Conservation (phyloP, 768 basidiomycete species). For the Suillus hirtellus region DNA sequence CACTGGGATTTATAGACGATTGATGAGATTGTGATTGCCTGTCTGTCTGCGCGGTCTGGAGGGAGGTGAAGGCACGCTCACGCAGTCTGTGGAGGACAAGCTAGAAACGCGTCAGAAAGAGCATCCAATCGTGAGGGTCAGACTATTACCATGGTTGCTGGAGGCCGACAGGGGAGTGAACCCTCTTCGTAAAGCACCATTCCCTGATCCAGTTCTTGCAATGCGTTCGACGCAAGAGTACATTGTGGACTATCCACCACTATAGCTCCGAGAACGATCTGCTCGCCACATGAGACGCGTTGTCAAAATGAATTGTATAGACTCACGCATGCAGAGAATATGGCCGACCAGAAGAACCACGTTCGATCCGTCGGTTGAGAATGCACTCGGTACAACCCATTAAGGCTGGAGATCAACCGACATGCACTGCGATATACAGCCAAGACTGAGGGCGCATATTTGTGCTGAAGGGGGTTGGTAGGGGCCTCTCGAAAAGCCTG, state of each 20-base stretch:
- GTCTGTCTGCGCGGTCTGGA: conserved; percentile 28
- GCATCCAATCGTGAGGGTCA: background rate
- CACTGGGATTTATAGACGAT: conserved; percentile 12
- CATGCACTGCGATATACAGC: conserved; percentile 46
- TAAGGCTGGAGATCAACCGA: conserved; percentile 41
- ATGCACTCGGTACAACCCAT: conserved; percentile 38
- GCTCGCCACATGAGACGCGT: background rate
- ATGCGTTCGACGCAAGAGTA: conserved; percentile 39
- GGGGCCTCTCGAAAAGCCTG: conserved; percentile 45
- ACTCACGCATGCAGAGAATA: conserved; percentile 52
- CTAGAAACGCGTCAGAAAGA: conserved; percentile 24
- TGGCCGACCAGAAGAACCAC: conserved; percentile 55
- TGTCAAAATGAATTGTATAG: conserved; percentile 8
- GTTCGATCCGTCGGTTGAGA: conserved; percentile 33
- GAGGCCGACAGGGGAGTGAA: conserved; percentile 39
- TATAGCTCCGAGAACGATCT: conserved; percentile 49
- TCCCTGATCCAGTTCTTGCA: conserved; percentile 39
- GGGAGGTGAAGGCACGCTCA: conserved; percentile 36
- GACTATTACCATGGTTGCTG: conserved; percentile 33
- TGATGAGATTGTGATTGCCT: background rate
- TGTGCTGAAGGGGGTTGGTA: conserved; percentile 44
- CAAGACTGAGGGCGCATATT: conserved; percentile 47
- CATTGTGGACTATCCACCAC: conserved; percentile 49
- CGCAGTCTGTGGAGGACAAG: conserved; percentile 39
- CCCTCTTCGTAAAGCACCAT: conserved; percentile 45